A percentile compares a stretch with the other conserved stretches of the same genome.
Conservation (phyloP, 2,329 filamentous ascomycete species). For the Hymenoscyphus repandus region DNA sequence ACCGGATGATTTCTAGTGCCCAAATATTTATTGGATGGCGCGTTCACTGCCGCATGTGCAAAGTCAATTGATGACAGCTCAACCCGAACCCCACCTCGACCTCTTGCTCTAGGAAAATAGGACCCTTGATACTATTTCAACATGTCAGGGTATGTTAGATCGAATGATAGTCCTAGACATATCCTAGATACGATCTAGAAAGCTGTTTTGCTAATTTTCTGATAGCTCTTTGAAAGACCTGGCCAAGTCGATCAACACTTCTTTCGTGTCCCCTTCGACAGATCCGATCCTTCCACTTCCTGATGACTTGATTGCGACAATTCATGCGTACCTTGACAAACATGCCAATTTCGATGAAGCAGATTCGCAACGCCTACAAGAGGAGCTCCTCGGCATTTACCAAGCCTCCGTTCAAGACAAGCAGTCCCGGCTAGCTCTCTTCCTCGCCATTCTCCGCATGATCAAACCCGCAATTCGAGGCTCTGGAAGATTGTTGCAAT, state of each 20-base stretch:
- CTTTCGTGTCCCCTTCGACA: slow-evolving; percentile 33
- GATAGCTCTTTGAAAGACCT: slow-evolving; percentile 48
- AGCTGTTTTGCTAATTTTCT: not conserved
- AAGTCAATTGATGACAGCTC: too few species aligned
- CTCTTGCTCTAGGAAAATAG: too few species aligned
- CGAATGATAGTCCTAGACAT: too few species aligned
- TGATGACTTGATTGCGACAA: slow-evolving; percentile 54
- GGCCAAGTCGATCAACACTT: slow-evolving; percentile 49
- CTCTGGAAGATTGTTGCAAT: slow-evolving; percentile 58
- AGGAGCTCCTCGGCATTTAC: slow-evolving; percentile 65
- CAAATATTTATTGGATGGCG: too few species aligned
- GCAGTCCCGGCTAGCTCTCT: slow-evolving; percentile 56
- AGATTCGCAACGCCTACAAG: slow-evolving; percentile 65
- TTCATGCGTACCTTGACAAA: slow-evolving; percentile 63
- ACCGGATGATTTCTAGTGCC: too few species aligned
- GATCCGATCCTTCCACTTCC: slow-evolving; percentile 56
- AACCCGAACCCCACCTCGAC: too few species aligned
- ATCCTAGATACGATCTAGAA: not conserved
- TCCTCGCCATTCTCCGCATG: slow-evolving; percentile 60
- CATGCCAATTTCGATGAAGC: slow-evolving; percentile 63
- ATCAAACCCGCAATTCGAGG: slow-evolving; percentile 60
- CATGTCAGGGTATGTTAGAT: too few species aligned
- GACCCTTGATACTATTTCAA: too few species aligned
- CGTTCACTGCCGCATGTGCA: too few species aligned
- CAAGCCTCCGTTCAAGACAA: slow-evolving; percentile 55